Conservation (phyloP, 1,139 yeast genomes). For the Zygoascus meyerae region DNA sequence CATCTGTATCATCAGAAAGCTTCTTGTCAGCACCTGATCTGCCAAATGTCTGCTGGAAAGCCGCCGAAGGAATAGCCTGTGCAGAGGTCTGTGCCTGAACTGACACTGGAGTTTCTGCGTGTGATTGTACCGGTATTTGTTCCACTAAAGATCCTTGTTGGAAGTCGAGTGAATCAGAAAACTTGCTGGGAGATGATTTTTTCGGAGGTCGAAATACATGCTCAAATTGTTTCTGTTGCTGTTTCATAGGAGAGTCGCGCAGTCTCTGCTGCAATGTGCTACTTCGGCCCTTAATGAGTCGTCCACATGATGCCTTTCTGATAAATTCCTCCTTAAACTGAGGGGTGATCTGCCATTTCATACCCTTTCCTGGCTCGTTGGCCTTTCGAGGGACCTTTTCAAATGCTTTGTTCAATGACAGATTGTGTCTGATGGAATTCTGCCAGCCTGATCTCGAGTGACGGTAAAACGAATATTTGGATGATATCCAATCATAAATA, state of each 20-base stretch:
- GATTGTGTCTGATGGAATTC: conserved; percentile 75
- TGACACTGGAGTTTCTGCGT: no score
- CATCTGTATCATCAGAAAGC: conserved; percentile 5
- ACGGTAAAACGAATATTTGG: conserved; percentile 85
- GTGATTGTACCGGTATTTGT: no score
- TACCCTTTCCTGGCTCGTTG: conserved; percentile 97
- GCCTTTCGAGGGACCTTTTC: conserved; percentile 95
- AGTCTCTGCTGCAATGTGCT: conserved; percentile 9
- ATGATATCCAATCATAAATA: conserved; percentile 84
- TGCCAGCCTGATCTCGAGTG: conserved; percentile 96
- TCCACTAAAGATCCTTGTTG: not conserved
- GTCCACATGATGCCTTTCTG: conserved; percentile 64
- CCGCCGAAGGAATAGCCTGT: not conserved
- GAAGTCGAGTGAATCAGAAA: not conserved
- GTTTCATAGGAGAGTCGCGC: conserved; percentile 11
- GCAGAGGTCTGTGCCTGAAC: no score
- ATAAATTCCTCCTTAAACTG: conserved; percentile 78
- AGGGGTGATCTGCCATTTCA: conserved; percentile 97
- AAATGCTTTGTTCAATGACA: conserved; percentile 77
- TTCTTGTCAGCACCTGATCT: no score
- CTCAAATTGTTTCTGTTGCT: conserved; percentile 12
- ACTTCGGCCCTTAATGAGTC: conserved; percentile 37
- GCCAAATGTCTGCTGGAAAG: not conserved
- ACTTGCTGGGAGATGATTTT: conserved; percentile 4
- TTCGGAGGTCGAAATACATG: conserved; percentile 13